A percentile compares a stretch with the other conserved stretches of the same genome.
Conservation (phyloP, 257 asterid genomes). For the Knoxia roxburghii region DNA sequence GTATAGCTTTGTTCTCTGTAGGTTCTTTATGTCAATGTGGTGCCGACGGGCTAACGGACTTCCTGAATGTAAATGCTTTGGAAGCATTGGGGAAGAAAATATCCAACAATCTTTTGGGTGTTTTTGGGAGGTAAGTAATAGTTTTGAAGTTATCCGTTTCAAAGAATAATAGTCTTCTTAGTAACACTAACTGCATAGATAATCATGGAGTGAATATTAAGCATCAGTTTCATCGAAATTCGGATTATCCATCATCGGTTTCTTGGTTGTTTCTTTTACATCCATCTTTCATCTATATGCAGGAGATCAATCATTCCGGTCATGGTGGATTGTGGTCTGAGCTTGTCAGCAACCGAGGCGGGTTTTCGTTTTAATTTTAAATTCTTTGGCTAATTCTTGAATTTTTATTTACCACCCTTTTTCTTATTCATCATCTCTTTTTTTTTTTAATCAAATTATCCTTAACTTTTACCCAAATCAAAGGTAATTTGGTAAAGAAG, state of each 20-base stretch:
- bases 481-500: too few species aligned
- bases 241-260: too few species aligned
- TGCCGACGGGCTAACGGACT: not conserved
- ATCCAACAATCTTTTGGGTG: not conserved
- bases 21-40: not conserved
- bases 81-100: not conserved
- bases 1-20: not conserved
- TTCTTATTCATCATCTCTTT: too few species aligned
- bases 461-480: too few species aligned
- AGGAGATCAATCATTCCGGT: not conserved
- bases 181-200: too few species aligned
- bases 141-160: too few species aligned
- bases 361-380: slow-evolving; percentile 18
- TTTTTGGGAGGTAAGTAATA: not conserved
- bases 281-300: not conserved
- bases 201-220: too few species aligned
- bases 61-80: not conserved
- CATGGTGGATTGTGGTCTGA: slow-evolving; percentile 97
- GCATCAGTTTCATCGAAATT: too few species aligned
- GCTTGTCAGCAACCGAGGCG: slow-evolving; percentile 90
- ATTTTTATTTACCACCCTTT: too few species aligned
- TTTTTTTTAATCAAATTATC: too few species aligned
- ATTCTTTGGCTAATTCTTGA: slow-evolving; percentile 4
- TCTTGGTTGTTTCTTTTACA: too few species aligned
- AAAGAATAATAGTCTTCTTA: too few species aligned